Evolutionary conservation across 73 alveolate species (phyloP), one percentile per base, ranked within the genome.

Genomic region (Paramecium octaurelia): DNA sequence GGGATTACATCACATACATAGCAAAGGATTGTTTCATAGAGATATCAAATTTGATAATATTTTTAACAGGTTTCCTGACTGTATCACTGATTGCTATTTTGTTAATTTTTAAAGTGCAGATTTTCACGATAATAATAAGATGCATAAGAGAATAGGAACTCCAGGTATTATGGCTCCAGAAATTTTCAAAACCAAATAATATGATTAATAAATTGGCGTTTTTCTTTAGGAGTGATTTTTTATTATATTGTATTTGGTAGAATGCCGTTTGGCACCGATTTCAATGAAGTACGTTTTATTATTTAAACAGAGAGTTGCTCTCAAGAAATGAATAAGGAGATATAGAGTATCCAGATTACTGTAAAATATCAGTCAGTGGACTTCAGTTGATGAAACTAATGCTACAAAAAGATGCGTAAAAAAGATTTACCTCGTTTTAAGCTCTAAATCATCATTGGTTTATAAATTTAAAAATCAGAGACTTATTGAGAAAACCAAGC

Each of bases 361-460:
- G 94, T 46, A 89, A 46, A 44, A 70, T 68, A 14, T 70, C 90
- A 0, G 31, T 84, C 8, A 42, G 70, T 69, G 96, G 94, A 35
- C 58, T 86, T 1, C 64, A 76, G 29, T 87, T 93, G 38, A 64
- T 64, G 84, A 86, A 44, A 87, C 43, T 44, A 31, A 77, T 93
- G 92, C 50, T 93, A 6, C 71, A 64, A 21, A 93, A 93, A 36
- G 96, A 93, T 35, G 94, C 94, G 7, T 24, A 89, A 73, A 88
- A 64, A 77, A 35, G 96, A 69, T 54, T 64, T 12, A 57, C 92
- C 3, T 88, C 96, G 7, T 85, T 64, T 70, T 71, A 89, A 35
- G 94, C 94, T 6, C 84, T 93, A 10, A 86, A 86, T 46, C 93
- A 93, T 54, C 92, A 93, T 16, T 93, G 96, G 95, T 73, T 93